Conservation (phyloP, 768 basidiomycete species). For the Galerina sulciceps region DNA sequence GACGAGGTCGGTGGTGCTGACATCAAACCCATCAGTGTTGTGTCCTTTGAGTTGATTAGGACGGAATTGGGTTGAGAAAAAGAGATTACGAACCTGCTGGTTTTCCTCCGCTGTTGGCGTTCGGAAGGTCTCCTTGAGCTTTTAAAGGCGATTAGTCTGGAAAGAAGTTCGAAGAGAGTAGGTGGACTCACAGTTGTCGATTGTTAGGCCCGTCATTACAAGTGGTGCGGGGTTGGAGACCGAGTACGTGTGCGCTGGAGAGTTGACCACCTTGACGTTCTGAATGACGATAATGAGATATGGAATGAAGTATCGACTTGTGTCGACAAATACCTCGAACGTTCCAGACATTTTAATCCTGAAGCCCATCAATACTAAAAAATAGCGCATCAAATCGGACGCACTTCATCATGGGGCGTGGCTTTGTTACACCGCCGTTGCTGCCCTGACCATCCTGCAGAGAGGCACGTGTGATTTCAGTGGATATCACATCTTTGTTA, state of each 20-base stretch:
- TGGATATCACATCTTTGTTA: neutral
- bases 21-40: conserved; percentile 59
- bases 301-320: too few relatives aligned
- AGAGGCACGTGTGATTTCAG: neutral
- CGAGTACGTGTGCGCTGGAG: conserved; percentile 42
- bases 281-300: neutral
- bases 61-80: neutral
- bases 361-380: neutral
- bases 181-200: conserved; percentile 60
- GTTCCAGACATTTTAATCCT: conserved; percentile 45
- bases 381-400: too few relatives aligned
- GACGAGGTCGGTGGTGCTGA: conserved; percentile 36
- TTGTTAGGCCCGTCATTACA: conserved; percentile 46
- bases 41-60: conserved; percentile 27
- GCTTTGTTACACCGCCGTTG: conserved; percentile 42
- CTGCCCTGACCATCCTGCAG: conserved; percentile 41
- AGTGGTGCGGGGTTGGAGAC: conserved; percentile 43
- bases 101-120: conserved; percentile 49
- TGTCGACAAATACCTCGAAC: conserved; percentile 24
- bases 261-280: conserved; percentile 46
- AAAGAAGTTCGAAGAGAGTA: neutral
- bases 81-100: conserved; percentile 39
- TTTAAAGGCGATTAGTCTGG: neutral
- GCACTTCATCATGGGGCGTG: conserved; percentile 50
- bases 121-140: conserved; percentile 59